phyloP scores from a whole-genome alignment of 306 rosid species.

The Dryas alaskensis region DNA sequence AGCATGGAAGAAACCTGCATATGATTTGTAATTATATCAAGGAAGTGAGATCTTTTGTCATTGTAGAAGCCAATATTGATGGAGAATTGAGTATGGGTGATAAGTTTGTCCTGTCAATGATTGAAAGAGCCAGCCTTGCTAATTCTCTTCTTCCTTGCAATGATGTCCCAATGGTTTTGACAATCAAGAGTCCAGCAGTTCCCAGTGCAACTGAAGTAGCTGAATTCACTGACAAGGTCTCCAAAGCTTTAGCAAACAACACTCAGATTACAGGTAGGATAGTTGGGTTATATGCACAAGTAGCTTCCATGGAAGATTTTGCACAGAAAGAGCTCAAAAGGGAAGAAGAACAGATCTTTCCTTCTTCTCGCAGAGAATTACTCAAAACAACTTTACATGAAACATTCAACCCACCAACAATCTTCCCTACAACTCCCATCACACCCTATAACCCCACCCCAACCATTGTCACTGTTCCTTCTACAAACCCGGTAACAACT shows the following conservation, averaged over 20 bases:
- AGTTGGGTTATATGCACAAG: constrained; percentile 48
- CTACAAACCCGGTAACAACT: constrained; percentile 57
- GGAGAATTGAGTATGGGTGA: constrained; percentile 40
- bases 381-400: constrained; percentile 41
- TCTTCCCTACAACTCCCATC: constrained; percentile 58
- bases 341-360: constrained; percentile 43
- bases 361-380: constrained; percentile 38
- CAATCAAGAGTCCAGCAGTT: constrained; percentile 39
- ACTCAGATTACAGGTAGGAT: constrained; percentile 32
- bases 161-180: constrained; percentile 48
- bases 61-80: constrained; percentile 46
- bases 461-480: constrained; percentile 68
- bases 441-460: constrained; percentile 57
- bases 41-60: constrained; percentile 42
- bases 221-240: constrained; percentile 37
- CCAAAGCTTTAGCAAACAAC: constrained; percentile 45
- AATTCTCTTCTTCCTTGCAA: constrained; percentile 45
- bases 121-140: constrained; percentile 38
- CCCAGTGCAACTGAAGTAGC: constrained; percentile 40
- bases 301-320: constrained; percentile 42
- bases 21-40: constrained; percentile 38
- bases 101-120: constrained; percentile 38
- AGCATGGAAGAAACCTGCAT: constrained; percentile 30
- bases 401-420: constrained; percentile 41
- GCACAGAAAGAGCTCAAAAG: constrained; percentile 42